Base-by-base conservation (phyloP, 176 grass and related monocot genomes). In the Bothriochloa decipiens region DNA sequence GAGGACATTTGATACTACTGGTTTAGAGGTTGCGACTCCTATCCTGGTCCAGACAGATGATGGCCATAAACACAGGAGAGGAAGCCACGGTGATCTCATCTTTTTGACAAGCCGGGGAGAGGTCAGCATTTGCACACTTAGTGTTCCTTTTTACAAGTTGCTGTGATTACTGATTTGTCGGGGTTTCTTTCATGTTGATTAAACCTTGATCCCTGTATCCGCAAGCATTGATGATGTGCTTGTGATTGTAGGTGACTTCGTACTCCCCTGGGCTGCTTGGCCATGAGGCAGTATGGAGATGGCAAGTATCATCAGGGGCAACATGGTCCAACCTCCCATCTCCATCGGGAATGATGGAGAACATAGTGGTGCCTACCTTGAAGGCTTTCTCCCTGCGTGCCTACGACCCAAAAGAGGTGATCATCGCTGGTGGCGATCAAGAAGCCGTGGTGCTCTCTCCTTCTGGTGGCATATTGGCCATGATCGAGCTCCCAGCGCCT, bases 321-420 rank as follows among this genome's bases (percentile, higher is more conserved):
- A 90, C 89, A 79, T 98, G 96, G 96, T 92, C 96, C 90, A 98
- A 98, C 83, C 93, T 98, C 8, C 93, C 93, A 65, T 95, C 96
- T 37, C 96, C 91, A 20, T 87, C 81, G 1, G 93, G 96, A 70
- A 93, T 98, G 93, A 95, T 87, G 85, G 96, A 98, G 88, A 95
- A 88, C 68, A 65, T 83, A 16, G 89, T 98, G 67, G 96, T 98
- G 43, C 93, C 96, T 55, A 98, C 96, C 58, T 76, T 98, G 77
- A 98, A 94, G 73, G 70, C 91, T 74, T 90, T 98, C 77, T 85
- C 87, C 23, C 73, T 98, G 58, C 20, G 87, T 18, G 77, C 81
- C 7, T 90, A 90, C 15, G 86, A 90, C 71, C 73, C 65, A 1
- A 93, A 84, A 72, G 83, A 94, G 74, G 91, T 94, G n/a, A 94